Evolutionary conservation across 1,139 yeast species (phyloP).

Genomic region (Suhomyces terraborum): DNA sequence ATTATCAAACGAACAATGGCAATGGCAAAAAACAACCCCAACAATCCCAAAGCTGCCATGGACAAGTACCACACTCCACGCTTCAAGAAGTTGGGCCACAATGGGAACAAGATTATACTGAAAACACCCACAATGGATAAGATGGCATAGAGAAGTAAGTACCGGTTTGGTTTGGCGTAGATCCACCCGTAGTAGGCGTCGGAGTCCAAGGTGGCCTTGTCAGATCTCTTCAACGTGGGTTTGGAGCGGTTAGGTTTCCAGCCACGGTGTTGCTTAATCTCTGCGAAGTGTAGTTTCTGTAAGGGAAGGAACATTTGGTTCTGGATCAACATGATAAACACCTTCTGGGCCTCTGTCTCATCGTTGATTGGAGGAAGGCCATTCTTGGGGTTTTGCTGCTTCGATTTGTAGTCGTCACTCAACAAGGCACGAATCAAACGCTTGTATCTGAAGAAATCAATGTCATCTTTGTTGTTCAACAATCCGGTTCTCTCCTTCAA

Average conservation of each 20-base stretch:
- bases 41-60: slow-evolving; percentile 70
- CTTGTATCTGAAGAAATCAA: slow-evolving; percentile 85
- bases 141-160: slow-evolving; percentile 61
- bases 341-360: slow-evolving; percentile 59
- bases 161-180: slow-evolving; percentile 75
- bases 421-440: slow-evolving; percentile 77
- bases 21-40: slow-evolving; percentile 72
- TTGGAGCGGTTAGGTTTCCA: slow-evolving; percentile 69
- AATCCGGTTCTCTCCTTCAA: slow-evolving; percentile 83
- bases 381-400: slow-evolving; percentile 54
- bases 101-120: slow-evolving; percentile 83
- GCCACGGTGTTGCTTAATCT: slow-evolving; percentile 61
- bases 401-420: slow-evolving; percentile 67
- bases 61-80: slow-evolving; percentile 90
- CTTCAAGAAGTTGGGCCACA: slow-evolving; percentile 93
- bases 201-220: slow-evolving; percentile 71
- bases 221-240: slow-evolving; percentile 68
- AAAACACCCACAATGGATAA: slow-evolving; percentile 70
- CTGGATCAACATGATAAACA: slow-evolving; percentile 69
- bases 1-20: slow-evolving; percentile 80
- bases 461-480: slow-evolving; percentile 62
- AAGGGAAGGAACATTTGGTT: slow-evolving; percentile 76
- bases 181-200: slow-evolving; percentile 88
- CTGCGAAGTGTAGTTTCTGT: slow-evolving; percentile 68
- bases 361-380: slow-evolving; percentile 58